Conservation (phyloP, 1,284 basidiomycete species). For the Sporisorium graminicola region DNA sequence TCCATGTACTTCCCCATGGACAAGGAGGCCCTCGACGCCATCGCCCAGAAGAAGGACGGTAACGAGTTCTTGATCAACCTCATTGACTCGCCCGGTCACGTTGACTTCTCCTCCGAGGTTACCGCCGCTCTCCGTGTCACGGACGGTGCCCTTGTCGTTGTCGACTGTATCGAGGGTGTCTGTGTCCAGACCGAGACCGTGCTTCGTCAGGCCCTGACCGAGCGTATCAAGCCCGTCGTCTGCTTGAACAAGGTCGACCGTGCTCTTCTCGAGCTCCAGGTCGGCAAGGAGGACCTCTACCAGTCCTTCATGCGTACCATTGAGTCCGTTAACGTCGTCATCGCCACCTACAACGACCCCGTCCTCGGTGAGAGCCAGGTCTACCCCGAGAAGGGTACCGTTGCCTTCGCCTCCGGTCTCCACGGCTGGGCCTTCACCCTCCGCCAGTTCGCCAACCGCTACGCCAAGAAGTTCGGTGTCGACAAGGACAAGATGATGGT, state of each 20-base stretch:
- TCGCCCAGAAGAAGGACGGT: slow-evolving; percentile 94
- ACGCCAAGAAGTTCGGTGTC: slow-evolving; percentile 99
- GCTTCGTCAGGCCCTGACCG: slow-evolving; percentile 93
- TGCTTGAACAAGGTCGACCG: slow-evolving; percentile 99
- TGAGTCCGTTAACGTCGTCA: slow-evolving; percentile 98
- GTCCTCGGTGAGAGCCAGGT: slow-evolving; percentile 98
- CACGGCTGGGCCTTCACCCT: slow-evolving; percentile 99
- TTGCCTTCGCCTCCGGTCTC: slow-evolving; percentile 98
- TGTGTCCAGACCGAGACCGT: slow-evolving; percentile 99
- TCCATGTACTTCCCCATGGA: slow-evolving; percentile 99
- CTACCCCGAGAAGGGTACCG: slow-evolving; percentile 97
- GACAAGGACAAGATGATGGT: slow-evolving; percentile 98
- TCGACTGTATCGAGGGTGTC: slow-evolving; percentile 99
- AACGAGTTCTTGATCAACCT: slow-evolving; percentile 99
- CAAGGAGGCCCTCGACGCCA: slow-evolving; percentile 79
- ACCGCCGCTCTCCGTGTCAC: slow-evolving; percentile 99
- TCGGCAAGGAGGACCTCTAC: slow-evolving; percentile 95
- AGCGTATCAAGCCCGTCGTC: slow-evolving; percentile 99
- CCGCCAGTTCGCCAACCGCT: slow-evolving; percentile 93
- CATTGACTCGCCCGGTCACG: slow-evolving; percentile 99
- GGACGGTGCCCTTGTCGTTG: slow-evolving; percentile 90
- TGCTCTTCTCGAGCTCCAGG: slow-evolving; percentile 97
- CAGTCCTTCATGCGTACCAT: slow-evolving; percentile 98
- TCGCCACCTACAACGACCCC: slow-evolving; percentile 95
- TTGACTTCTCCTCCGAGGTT: slow-evolving; percentile 99